A percentile compares a stretch with the other conserved stretches of the same genome.
Conservation (phyloP, 2,329 filamentous ascomycete species). For the Fusarium metavorans region DNA sequence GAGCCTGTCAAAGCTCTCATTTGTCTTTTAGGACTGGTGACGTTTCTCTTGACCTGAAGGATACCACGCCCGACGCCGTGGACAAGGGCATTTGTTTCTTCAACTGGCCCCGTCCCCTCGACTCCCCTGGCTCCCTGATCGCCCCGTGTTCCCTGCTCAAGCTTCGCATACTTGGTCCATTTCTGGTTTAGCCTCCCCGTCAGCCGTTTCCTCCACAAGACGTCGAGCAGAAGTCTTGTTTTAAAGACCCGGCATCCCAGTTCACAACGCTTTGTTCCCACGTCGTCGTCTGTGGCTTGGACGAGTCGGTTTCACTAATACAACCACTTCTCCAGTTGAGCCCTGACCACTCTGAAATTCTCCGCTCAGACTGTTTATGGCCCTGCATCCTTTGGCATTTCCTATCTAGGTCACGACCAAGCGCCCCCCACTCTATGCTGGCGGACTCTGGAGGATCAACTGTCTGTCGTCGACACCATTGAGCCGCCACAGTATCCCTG, state of each 20-base stretch:
- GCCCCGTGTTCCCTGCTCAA: conserved; percentile 45
- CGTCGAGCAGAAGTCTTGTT: conserved; percentile 31
- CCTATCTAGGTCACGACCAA: conserved; percentile 52
- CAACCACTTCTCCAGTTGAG: conserved; percentile 42
- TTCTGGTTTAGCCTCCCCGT: conserved; percentile 46
- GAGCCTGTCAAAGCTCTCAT: conserved; percentile 43
- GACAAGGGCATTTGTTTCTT: conserved; percentile 45
- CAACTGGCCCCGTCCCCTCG: conserved; percentile 37
- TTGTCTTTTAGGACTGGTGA: conserved; percentile 39
- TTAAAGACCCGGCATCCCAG: conserved; percentile 40
- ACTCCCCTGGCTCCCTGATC: conserved; percentile 46
- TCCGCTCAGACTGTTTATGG: conserved; percentile 42
- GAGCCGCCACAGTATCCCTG: conserved; percentile 44
- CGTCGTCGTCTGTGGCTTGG: conserved; percentile 43
- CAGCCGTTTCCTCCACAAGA: conserved; percentile 47
- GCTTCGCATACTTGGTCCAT: conserved; percentile 46
- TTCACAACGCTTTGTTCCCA: conserved; percentile 42
- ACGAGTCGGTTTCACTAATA: conserved; percentile 46
- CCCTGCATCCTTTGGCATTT: conserved; percentile 51
- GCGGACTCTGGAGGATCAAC: conserved; percentile 35
- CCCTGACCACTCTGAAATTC: conserved; percentile 45
- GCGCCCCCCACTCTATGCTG: conserved; percentile 34
- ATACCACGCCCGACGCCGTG: conserved; percentile 38
- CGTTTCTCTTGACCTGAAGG: conserved; percentile 44
- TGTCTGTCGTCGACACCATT: conserved; percentile 31